phyloP scores from a whole-genome alignment of 1,139 yeast species.

The Hanseniaspora uvarum region DNA sequence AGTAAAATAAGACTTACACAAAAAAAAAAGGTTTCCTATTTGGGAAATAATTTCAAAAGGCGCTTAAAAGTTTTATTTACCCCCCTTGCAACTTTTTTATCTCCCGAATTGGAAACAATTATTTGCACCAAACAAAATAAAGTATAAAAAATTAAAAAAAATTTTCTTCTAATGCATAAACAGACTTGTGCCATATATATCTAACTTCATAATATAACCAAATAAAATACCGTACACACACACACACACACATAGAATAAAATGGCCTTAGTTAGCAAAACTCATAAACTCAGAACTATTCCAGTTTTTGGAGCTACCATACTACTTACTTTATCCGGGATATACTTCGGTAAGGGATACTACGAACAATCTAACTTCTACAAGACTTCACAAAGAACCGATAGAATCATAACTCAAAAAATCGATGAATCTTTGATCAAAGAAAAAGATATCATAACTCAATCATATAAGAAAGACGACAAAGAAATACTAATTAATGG shows the following conservation, averaged over 20 bases:
- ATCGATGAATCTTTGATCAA: neutral
- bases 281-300: slow-evolving; percentile 1
- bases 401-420: slow-evolving; percentile 10
- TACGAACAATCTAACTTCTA: slow-evolving; percentile 8
- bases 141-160: too few species aligned
- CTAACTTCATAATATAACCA: too few species aligned
- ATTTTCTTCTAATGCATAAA: too few species aligned
- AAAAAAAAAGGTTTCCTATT: neutral
- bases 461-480: neutral
- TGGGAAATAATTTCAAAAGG: too few species aligned
- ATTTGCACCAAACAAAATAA: too few species aligned
- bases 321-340: slow-evolving; percentile 1
- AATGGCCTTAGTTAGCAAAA: neutral
- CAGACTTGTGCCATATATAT: too few species aligned
- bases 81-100: too few species aligned
- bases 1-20: neutral
- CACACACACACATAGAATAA: too few species aligned
- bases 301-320: neutral
- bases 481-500: neutral
- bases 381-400: neutral
- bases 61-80: too few species aligned
- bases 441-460: neutral
- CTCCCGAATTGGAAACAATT: too few species aligned
- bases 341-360: slow-evolving; percentile 6
- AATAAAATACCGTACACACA: too few species aligned